Evolutionary conservation across 1,284 basidiomycete species (phyloP).

Genomic region (Heterobasidion occidentale): DNA sequence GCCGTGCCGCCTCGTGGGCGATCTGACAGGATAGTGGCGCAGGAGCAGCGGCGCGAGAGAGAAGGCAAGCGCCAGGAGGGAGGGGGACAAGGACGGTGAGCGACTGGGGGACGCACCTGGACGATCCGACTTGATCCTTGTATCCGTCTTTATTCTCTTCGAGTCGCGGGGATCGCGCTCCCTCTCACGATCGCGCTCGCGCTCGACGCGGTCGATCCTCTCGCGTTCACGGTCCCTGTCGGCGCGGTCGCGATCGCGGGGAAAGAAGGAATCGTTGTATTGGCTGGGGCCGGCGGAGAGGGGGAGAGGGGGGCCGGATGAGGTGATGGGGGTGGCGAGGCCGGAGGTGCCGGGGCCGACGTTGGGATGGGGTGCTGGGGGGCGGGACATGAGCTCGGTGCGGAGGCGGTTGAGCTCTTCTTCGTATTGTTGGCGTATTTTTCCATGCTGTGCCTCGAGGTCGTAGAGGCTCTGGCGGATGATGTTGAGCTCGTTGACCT

Average conservation of each 20-base stretch:
- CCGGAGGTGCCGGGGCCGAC: slow-evolving; percentile 12
- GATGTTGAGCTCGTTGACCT: slow-evolving; percentile 67
- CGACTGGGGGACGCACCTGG: slow-evolving; percentile 17
- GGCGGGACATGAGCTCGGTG: slow-evolving; percentile 39
- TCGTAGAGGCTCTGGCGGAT: slow-evolving; percentile 74
- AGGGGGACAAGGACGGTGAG: slow-evolving; percentile 4
- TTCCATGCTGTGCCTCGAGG: slow-evolving; percentile 66
- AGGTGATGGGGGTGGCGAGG: slow-evolving; percentile 17
- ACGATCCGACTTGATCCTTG: slow-evolving; percentile 25
- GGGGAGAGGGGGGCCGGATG: slow-evolving; percentile 6
- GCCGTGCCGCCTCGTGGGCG: too few relatives aligned
- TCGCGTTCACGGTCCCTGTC: slow-evolving; percentile 25
- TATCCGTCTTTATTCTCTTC: slow-evolving; percentile 34
- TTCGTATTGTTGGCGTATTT: slow-evolving; percentile 69
- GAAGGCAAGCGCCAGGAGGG: background rate
- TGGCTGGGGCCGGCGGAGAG: background rate
- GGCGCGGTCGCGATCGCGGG: slow-evolving; percentile 18
- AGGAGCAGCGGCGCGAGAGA: background rate
- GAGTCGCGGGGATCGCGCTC: slow-evolving; percentile 27
- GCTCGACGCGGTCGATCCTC: slow-evolving; percentile 24
- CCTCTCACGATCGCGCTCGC: slow-evolving; percentile 19
- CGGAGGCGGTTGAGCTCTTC: slow-evolving; percentile 64
- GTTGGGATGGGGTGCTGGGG: slow-evolving; percentile 10
- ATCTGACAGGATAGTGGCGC: too few relatives aligned
- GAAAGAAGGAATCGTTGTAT: background rate